Conservation (phyloP, 495 filamentous ascomycete genomes). For the Penicillium maclennaniae region DNA sequence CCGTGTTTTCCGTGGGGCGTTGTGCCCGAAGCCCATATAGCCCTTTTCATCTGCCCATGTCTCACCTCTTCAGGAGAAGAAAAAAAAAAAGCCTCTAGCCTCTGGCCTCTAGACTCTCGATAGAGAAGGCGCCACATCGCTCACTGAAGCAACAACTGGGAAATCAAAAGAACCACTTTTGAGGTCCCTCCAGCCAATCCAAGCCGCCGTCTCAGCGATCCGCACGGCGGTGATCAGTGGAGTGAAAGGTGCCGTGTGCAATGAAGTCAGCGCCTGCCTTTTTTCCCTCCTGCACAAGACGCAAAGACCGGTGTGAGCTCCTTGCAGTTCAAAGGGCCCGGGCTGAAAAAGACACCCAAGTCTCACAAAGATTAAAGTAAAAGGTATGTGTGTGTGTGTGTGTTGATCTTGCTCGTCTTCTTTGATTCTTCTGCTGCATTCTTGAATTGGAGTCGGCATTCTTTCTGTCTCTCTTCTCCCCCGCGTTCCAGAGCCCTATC, state of each 20-base stretch:
- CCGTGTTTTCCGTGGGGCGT: not conserved
- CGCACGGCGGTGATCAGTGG: slow-evolving; percentile 25
- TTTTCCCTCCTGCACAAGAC: slow-evolving; percentile 17
- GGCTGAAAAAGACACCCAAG: slow-evolving; percentile 1
- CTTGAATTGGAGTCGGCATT: not conserved
- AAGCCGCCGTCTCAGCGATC: slow-evolving; percentile 11
- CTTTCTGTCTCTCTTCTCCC: not conserved
- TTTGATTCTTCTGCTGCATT: not conserved
- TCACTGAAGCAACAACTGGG: not conserved
- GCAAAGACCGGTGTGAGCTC: slow-evolving; percentile 16
- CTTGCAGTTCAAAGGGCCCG: slow-evolving; percentile 21
- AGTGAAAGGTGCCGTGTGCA: slow-evolving; percentile 23
- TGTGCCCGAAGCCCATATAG: too few species aligned
- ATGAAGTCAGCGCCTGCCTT: slow-evolving; percentile 30
- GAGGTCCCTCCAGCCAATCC: slow-evolving; percentile 15
- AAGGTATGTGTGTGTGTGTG: slow-evolving; percentile 9
- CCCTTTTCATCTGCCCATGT: not conserved
- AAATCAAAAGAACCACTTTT: slow-evolving; percentile 11
- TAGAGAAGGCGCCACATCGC: not conserved
- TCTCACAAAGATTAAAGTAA: slow-evolving; percentile 13
- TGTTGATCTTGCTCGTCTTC: slow-evolving; percentile 2
- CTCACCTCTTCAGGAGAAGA: too few species aligned
- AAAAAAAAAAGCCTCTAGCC: too few species aligned
- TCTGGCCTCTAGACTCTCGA: too few species aligned
- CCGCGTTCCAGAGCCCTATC: not conserved